Base-by-base conservation (phyloP, 805 yeast genomes). In the Candida sithepensis region DNA sequence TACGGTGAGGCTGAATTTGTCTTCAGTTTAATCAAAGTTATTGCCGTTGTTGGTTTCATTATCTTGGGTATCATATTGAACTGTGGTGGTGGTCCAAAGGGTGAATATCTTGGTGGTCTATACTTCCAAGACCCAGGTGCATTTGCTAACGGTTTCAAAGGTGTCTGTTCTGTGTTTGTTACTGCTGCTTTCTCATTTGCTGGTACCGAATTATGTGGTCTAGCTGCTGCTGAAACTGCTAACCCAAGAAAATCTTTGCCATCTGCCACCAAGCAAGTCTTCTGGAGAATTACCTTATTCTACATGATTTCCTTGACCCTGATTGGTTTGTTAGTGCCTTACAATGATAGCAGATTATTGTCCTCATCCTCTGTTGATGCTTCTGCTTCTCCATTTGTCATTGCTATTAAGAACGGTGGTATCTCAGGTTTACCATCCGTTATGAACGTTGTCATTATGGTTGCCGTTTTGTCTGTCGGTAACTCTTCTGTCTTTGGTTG, bases 381-480 rank as follows among this genome's bases (percentile, higher is more conserved):
- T 38, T 66, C 82, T 24, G 83, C 88, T 24, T 85, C 91, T 16
- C 92, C 92, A 22, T 85, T 84, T 61, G 91, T 85, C 54, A 75
- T 85, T 65, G 89, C 91, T 37, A 78, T 84, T 47, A 69, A 74
- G 26, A 68, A 74, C 45, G 85, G 79, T 24, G 84, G 85, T 56
- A 79, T 85, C 54, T 69, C 68, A 42, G 85, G 80, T 38, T 73
- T 84, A 42, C 91, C 91, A 44, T 79, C 83, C 44, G 78, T 85
- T 52, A 83, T 85, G 71, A 85, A 85, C 61, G 88, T 81, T 19
- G 88, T 85, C 39, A 84, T 85, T 55, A 70, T 85, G 68, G 65
- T 85, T 48, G 82, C 91, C 3, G 88, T 85, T 23, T 66, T 84
- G 46, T 84, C 90, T 7, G 91, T 85, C 45, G 90, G 89, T 55